phyloP scores from a whole-genome alignment of 331 rosid genomes.

The Phaseolus coccineus region DNA sequence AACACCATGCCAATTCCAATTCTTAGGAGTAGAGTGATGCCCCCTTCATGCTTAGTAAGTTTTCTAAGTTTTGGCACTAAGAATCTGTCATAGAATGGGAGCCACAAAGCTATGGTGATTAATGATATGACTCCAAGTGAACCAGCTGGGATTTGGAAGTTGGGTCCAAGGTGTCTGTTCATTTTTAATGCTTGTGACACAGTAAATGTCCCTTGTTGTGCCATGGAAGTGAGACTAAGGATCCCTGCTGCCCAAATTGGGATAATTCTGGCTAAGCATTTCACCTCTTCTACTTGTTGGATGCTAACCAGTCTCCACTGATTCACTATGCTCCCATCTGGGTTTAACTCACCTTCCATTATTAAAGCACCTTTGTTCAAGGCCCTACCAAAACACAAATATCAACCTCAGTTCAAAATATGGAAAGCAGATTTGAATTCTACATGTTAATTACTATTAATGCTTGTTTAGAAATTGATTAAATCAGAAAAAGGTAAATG shows the following conservation, averaged over 20 bases:
- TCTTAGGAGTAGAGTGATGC: slow-evolving; percentile 62
- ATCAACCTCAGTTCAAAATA: neutral
- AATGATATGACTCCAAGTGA: slow-evolving; percentile 63
- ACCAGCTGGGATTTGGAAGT: slow-evolving; percentile 73
- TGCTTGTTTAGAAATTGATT: neutral
- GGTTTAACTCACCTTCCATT: slow-evolving; percentile 57
- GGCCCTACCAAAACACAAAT: slow-evolving; percentile 43
- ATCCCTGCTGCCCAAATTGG: slow-evolving; percentile 70
- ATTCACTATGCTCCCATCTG: slow-evolving; percentile 55
- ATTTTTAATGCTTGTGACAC: slow-evolving; percentile 70
- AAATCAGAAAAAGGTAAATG: neutral
- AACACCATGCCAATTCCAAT: slow-evolving; percentile 68
- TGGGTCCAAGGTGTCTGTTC: slow-evolving; percentile 68
- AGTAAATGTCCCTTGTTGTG: slow-evolving; percentile 62
- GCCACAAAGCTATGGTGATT: slow-evolving; percentile 58
- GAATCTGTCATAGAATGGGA: slow-evolving; percentile 63
- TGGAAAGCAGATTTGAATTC: neutral
- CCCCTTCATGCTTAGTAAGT: slow-evolving; percentile 59
- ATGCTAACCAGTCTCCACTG: slow-evolving; percentile 62
- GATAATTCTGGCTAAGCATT: slow-evolving; percentile 62
- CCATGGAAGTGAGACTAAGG: slow-evolving; percentile 51
- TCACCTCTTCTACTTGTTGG: slow-evolving; percentile 80
- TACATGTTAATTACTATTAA: neutral
- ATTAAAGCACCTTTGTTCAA: slow-evolving; percentile 70
- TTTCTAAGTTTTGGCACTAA: slow-evolving; percentile 59